phyloP scores from a whole-genome alignment of 352 stramenopile species.

The Globisporangium uncinulatum region DNA sequence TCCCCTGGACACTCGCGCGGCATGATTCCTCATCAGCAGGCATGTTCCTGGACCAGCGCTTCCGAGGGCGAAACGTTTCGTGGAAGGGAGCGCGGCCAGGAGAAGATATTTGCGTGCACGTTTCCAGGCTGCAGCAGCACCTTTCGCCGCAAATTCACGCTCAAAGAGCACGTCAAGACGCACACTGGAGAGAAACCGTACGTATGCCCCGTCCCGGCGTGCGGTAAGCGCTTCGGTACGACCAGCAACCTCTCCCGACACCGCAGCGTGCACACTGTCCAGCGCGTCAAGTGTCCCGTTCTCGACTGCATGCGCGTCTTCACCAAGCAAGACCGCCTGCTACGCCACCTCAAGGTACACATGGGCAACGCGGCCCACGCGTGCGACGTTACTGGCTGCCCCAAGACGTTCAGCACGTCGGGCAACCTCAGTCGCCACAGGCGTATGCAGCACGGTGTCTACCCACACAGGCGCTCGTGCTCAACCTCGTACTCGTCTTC shows the following conservation, averaged over 20 bases:
- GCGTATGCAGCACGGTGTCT: conserved; percentile 34
- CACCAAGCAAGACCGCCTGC: conserved; percentile 41
- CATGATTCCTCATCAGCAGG: too few relatives aligned
- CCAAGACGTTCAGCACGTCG: conserved; percentile 58
- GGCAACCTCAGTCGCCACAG: conserved; percentile 64
- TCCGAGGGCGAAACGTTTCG: too few relatives aligned
- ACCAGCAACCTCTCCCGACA: conserved; percentile 24
- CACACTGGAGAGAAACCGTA: conserved; percentile 72
- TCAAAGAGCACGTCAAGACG: conserved; percentile 70
- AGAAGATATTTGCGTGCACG: not conserved
- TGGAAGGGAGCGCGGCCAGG: too few relatives aligned
- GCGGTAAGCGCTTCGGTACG: conserved; percentile 25
- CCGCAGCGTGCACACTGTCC: not conserved
- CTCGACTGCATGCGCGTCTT: conserved; percentile 37
- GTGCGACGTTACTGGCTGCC: conserved; percentile 39
- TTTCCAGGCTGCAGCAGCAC: not conserved
- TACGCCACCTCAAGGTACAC: conserved; percentile 44
- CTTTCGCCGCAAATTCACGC: conserved; percentile 66
- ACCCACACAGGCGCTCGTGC: too few relatives aligned
- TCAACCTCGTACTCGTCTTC: too few relatives aligned
- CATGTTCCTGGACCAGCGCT: too few relatives aligned
- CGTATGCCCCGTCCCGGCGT: conserved; percentile 16
- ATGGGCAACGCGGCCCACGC: conserved; percentile 43
- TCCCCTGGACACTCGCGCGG: too few relatives aligned
- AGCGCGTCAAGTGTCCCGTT: not conserved